phyloP scores from a whole-genome alignment of 768 basidiomycete genomes.

The Dacryopinax primogenitus region DNA sequence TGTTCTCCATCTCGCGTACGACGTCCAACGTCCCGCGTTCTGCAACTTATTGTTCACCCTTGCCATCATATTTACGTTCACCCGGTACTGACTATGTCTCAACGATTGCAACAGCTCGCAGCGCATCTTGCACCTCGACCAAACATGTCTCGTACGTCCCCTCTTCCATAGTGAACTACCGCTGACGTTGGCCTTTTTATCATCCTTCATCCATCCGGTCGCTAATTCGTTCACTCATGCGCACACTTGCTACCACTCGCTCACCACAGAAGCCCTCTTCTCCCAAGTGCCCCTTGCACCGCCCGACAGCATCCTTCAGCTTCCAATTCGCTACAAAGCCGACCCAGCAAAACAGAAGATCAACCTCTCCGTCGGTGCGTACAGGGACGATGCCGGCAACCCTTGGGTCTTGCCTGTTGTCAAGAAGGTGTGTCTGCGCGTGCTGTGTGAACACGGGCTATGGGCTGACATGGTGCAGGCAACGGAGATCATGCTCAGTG shows the following conservation, averaged over 20 bases:
- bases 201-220: background rate
- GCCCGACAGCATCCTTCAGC: constrained; percentile 83
- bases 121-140: constrained; percentile 8
- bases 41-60: too few relatives aligned
- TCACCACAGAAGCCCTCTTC: constrained; percentile 32
- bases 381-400: constrained; percentile 74
- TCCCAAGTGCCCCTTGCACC: constrained; percentile 66
- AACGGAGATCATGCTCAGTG: constrained; percentile 51
- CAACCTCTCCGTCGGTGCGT: constrained; percentile 88
- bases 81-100: constrained; percentile 15
- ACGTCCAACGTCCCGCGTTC: too few relatives aligned
- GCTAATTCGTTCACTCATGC: background rate
- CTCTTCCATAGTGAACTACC: too few relatives aligned
- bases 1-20: too few relatives aligned
- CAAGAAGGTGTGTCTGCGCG: constrained; percentile 47
- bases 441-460: background rate
- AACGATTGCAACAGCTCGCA: constrained; percentile 16
- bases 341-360: constrained; percentile 66
- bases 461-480: constrained; percentile 37
- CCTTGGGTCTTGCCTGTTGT: constrained; percentile 89
- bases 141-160: constrained; percentile 8
- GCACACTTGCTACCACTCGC: background rate
- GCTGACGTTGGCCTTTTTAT: too few relatives aligned
- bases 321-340: constrained; percentile 78
- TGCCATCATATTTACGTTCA: too few relatives aligned